A percentile compares a stretch with the other conserved stretches of the same genome.
phyloP scores from a whole-genome alignment of 805 yeast species.

The Lachancea lanzarotensis region DNA sequence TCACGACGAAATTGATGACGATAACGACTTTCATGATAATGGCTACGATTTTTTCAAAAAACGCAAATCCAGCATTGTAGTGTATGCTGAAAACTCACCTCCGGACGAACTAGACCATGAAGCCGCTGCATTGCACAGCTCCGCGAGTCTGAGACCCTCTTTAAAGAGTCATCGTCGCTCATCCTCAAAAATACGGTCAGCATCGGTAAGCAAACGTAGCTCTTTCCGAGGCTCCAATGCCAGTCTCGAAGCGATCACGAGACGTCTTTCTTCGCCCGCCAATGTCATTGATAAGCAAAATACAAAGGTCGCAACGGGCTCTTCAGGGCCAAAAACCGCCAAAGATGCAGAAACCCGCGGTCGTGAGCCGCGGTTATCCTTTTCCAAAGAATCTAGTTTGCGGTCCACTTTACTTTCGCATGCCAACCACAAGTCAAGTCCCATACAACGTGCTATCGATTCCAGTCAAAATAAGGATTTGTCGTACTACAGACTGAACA shows the following conservation, averaged over 20 bases:
- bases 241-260: constrained; percentile 8
- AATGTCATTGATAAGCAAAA: constrained; percentile 3
- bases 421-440: constrained; percentile 13
- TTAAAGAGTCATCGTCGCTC: constrained; percentile 14
- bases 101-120: constrained; percentile 21
- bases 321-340: background rate
- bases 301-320: background rate
- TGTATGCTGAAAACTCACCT: constrained; percentile 20
- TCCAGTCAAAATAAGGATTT: background rate
- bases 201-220: constrained; percentile 16
- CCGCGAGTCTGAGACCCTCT: constrained; percentile 14
- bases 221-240: constrained; percentile 11
- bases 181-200: constrained; percentile 17
- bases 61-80: constrained; percentile 26
- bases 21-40: constrained; percentile 28
- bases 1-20: constrained; percentile 14
- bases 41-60: constrained; percentile 26
- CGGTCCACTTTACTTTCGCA: constrained; percentile 26
- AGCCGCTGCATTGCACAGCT: background rate
- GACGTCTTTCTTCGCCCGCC: constrained; percentile 5
- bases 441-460: background rate
- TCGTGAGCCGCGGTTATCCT: constrained; percentile 34
- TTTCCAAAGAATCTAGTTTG: constrained; percentile 30
- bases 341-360: constrained; percentile 18
- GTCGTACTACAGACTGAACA: constrained; percentile 3